Conservation (phyloP, 2,329 filamentous ascomycete species). For the Ascochyta rabiei region DNA sequence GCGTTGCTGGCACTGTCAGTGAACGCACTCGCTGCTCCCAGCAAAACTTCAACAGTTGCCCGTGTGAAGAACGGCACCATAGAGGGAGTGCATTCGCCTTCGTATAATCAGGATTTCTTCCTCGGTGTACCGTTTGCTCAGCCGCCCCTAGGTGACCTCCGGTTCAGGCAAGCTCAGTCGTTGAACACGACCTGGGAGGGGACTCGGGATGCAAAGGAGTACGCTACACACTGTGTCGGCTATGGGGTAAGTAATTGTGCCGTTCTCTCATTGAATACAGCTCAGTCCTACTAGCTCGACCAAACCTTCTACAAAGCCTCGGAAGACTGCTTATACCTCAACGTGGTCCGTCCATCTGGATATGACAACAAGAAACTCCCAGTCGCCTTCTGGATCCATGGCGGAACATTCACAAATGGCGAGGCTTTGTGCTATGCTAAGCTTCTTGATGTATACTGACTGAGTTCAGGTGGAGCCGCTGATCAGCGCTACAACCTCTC, state of each 20-base stretch:
- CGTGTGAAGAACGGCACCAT: constrained; percentile 50
- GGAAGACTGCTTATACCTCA: constrained; percentile 50
- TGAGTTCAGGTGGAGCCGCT: constrained; percentile 21
- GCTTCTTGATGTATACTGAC: constrained; percentile 10
- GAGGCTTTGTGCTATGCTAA: neutral
- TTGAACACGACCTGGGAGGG: constrained; percentile 32
- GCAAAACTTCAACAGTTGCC: constrained; percentile 30
- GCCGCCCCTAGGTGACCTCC: constrained; percentile 39
- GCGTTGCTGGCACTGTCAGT: constrained; percentile 1
- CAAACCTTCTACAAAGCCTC: constrained; percentile 21
- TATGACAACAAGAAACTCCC: constrained; percentile 13
- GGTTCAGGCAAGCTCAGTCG: constrained; percentile 21
- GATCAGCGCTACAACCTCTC: constrained; percentile 62
- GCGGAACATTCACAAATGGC: constrained; percentile 44
- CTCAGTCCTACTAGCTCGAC: constrained; percentile 10
- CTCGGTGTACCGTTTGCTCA: constrained; percentile 24
- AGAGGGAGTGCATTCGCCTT: constrained; percentile 41
- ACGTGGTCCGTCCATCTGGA: constrained; percentile 39
- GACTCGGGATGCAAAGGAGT: constrained; percentile 44
- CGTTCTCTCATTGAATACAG: neutral
- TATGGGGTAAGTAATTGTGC: constrained; percentile 9
- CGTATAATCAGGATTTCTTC: constrained; percentile 51
- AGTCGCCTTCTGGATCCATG: constrained; percentile 23
- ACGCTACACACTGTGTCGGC: constrained; percentile 28
- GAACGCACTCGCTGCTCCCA: neutral